phyloP scores from a whole-genome alignment of 1,284 basidiomycete genomes.

The Volvariella volvacea region DNA sequence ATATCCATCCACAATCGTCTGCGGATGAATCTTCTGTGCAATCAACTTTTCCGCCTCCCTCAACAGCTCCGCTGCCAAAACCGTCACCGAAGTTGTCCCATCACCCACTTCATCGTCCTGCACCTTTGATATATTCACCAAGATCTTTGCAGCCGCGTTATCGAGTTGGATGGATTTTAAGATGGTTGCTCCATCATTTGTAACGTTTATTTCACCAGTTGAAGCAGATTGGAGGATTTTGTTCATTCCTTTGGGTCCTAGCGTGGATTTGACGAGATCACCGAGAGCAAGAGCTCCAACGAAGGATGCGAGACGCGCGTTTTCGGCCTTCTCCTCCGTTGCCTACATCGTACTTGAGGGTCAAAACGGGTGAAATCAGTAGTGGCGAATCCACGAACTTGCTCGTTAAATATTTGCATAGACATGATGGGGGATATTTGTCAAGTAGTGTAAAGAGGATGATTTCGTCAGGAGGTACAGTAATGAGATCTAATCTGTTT shows the following conservation, averaged over 20 bases:
- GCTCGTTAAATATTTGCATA: slow-evolving; percentile 38
- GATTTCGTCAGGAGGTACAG: too few species aligned
- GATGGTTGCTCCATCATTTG: slow-evolving; percentile 98
- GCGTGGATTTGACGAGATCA: slow-evolving; percentile 96
- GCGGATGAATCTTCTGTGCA: slow-evolving; percentile 90
- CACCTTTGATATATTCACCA: slow-evolving; percentile 99
- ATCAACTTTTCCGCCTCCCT: slow-evolving; percentile 97
- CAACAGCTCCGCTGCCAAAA: slow-evolving; percentile 88
- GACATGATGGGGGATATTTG: slow-evolving; percentile 26
- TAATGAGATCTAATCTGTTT: too few species aligned
- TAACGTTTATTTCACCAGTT: slow-evolving; percentile 91
- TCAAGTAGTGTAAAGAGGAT: neutral
- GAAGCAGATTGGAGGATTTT: slow-evolving; percentile 92
- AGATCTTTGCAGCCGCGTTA: slow-evolving; percentile 98
- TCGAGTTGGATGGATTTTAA: slow-evolving; percentile 96
- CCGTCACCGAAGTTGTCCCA: slow-evolving; percentile 93
- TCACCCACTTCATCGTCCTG: slow-evolving; percentile 99
- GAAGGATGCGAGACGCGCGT: slow-evolving; percentile 96
- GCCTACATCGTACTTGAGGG: slow-evolving; percentile 47
- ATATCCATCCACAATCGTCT: slow-evolving; percentile 99
- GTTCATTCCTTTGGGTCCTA: slow-evolving; percentile 97
- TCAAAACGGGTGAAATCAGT: neutral
- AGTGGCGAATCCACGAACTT: slow-evolving; percentile 18
- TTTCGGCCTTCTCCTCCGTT: slow-evolving; percentile 97
- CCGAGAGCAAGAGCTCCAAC: slow-evolving; percentile 95